These are phyloP conservation scores for Handroanthus guayacan DNA, from an alignment of 257 asterid genomes.

Conservation along the genomic window DNA sequence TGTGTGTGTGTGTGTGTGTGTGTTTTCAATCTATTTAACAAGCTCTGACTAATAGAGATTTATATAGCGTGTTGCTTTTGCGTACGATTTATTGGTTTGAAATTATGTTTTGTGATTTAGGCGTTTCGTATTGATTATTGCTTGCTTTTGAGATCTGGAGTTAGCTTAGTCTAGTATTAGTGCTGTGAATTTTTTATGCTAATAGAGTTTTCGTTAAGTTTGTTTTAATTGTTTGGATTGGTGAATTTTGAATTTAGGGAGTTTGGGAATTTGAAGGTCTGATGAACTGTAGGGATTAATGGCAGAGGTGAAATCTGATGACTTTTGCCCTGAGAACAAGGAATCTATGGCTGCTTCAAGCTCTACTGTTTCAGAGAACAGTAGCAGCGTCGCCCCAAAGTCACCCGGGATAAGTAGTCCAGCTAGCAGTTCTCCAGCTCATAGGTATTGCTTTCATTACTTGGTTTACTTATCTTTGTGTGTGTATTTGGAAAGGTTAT, in stretches of 20 bases:
- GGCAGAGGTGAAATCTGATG: slow-evolving; percentile 71
- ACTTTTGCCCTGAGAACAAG: slow-evolving; percentile 65
- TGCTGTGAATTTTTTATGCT: slow-evolving; percentile 26
- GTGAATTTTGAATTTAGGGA: slow-evolving; percentile 39
- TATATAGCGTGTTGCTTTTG: slow-evolving; percentile 27
- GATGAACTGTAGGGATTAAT: slow-evolving; percentile 54
- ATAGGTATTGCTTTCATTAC: slow-evolving; percentile 57
- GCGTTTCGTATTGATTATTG: slow-evolving; percentile 37
- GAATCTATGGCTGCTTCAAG: slow-evolving; percentile 74
- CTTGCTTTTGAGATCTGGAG: slow-evolving; percentile 60
- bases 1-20: too few relatives aligned
- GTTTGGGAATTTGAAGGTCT: slow-evolving; percentile 45
- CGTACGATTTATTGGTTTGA: not conserved
- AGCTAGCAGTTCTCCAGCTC: slow-evolving; percentile 68
- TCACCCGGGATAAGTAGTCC: slow-evolving; percentile 84
- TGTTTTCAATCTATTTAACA: slow-evolving; percentile 24
- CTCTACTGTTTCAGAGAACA: slow-evolving; percentile 90
- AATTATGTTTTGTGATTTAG: slow-evolving; percentile 36
- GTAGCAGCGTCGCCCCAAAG: slow-evolving; percentile 63
- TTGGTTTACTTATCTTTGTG: not conserved
- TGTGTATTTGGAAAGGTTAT: not conserved
- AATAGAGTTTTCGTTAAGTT: slow-evolving; percentile 30
- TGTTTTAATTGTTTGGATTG: slow-evolving; percentile 34
- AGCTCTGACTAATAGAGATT: slow-evolving; percentile 36
- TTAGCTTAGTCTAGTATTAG: slow-evolving; percentile 40